A percentile compares a stretch with the other conserved stretches of the same genome.
Evolutionary conservation across 2,329 filamentous ascomycete genomes (phyloP).

Genomic region (Ustulina deusta): DNA sequence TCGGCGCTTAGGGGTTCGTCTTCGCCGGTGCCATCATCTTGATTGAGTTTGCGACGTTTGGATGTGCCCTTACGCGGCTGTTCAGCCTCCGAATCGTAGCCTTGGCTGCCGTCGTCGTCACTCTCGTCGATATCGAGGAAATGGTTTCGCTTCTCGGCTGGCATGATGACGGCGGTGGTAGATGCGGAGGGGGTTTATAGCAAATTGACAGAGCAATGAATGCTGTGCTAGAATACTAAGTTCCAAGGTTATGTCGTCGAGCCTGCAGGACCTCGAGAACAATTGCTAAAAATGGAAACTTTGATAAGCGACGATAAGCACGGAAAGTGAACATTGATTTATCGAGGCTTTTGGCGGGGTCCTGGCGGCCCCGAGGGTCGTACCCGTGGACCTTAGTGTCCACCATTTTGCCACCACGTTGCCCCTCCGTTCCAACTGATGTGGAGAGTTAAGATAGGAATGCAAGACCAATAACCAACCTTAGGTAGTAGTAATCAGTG

Average conservation of each 20-base stretch:
- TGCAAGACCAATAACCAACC: not conserved
- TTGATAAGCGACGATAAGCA: slow-evolving; percentile 33
- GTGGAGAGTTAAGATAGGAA: slow-evolving; percentile 1
- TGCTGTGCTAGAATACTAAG: not conserved
- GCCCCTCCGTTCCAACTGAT: slow-evolving; percentile 27
- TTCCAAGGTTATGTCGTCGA: not conserved
- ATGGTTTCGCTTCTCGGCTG: slow-evolving; percentile 76
- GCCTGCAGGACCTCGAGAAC: not conserved
- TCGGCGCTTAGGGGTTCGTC: slow-evolving; percentile 50
- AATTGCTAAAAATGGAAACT: slow-evolving; percentile 18
- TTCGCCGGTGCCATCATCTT: slow-evolving; percentile 46
- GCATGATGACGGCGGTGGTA: slow-evolving; percentile 61
- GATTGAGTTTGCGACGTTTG: slow-evolving; percentile 61
- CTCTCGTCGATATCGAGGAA: slow-evolving; percentile 74
- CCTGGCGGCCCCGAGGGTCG: too few relatives aligned
- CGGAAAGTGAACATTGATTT: not conserved
- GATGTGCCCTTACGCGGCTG: slow-evolving; percentile 72
- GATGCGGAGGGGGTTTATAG: not conserved
- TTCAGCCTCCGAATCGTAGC: slow-evolving; percentile 75
- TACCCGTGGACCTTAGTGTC: too few relatives aligned
- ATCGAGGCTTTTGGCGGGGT: slow-evolving; percentile 35
- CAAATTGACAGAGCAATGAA: not conserved
- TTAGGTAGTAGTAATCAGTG: slow-evolving; percentile 15
- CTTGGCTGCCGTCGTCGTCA: slow-evolving; percentile 67
- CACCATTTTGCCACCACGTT: slow-evolving; percentile 14